Evolutionary conservation across 257 asterid species (phyloP).

Genomic region (Fraxinus americana): DNA sequence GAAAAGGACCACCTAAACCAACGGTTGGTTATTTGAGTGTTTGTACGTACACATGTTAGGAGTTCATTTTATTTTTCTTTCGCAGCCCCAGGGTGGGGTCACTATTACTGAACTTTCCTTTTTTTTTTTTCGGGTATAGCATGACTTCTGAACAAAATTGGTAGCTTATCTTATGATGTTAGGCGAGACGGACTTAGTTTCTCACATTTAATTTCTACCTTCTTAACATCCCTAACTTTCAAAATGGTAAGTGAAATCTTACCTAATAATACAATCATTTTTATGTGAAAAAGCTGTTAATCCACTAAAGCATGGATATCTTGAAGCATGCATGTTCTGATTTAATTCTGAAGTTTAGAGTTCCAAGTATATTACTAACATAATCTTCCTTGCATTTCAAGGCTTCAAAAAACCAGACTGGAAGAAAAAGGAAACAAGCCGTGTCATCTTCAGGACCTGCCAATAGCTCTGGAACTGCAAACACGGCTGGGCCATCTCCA

Average conservation of each 20-base stretch:
- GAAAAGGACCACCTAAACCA: not conserved
- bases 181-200: not conserved
- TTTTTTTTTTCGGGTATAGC: not conserved
- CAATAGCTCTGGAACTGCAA: conserved; percentile 96
- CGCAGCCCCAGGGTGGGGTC: not conserved
- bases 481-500: conserved; percentile 99
- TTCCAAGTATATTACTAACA: conserved; percentile 41
- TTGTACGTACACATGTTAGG: not conserved
- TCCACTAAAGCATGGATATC: not conserved
- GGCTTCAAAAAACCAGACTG: conserved; percentile 92
- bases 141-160: not conserved
- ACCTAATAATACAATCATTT: not conserved
- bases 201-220: not conserved
- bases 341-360: conserved; percentile 1
- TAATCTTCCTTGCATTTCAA: conserved; percentile 43
- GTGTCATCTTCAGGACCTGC: conserved; percentile 95
- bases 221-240: not conserved
- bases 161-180: not conserved
- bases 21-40: not conserved
- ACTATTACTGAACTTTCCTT: not conserved
- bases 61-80: not conserved
- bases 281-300: not conserved
- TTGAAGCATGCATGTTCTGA: not conserved
- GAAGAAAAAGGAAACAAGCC: conserved; percentile 92
- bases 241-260: not conserved